Base-by-base conservation (phyloP, 306 rosid genomes). In the Quercus parvula region DNA sequence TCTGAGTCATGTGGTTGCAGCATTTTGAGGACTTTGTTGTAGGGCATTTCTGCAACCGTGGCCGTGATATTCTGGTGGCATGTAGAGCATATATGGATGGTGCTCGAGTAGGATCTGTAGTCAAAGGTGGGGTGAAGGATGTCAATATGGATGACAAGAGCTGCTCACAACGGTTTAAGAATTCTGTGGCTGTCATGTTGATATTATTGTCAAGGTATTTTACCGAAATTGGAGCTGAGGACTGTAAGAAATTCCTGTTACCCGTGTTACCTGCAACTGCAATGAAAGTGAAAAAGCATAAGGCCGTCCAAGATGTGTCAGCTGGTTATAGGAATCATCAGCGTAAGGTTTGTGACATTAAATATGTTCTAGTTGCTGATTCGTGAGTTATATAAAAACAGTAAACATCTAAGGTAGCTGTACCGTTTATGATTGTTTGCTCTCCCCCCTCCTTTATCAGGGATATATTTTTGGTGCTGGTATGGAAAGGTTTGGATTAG, bases 41-140 rank as follows among this genome's bases (percentile, higher is more conserved):
- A 28, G 97, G 97, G 52, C 94, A 94, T 86, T 94, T 94, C 84
- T 81, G 74, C 85, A 81, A 79, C 61, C 87, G 86, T 20, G 94
- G 90, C 24, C 81, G 77, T 24, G 94, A 91, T 62, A 85, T 94
- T 79, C 76, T 94, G 80, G 90, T 86, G 78, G 94, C 97, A 6
- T 92, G 94, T 76, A 88, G 86, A 85, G 92, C 97, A 44, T 92
- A 92, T 76, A 85, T 81, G 84, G 92, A 87, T 75, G 97, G 97
- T 58, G 94, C 96, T 84, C 96, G 86, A 82, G 93, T 92, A 62
- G 97, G 97, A 8, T 92, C 92, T 24, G 24, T 24, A 74, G 94
- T 82, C 51, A 87, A 87, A 84, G 97, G 92, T 61, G 97, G 96
- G 41, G 94, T 89, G 82, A 96, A 89, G 79, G 97, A 92, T 73